Evolutionary conservation across 140 eudicot genomes (phyloP), one percentile per base, ranked within the genome.

Genomic region (Senecio squalidus): DNA sequence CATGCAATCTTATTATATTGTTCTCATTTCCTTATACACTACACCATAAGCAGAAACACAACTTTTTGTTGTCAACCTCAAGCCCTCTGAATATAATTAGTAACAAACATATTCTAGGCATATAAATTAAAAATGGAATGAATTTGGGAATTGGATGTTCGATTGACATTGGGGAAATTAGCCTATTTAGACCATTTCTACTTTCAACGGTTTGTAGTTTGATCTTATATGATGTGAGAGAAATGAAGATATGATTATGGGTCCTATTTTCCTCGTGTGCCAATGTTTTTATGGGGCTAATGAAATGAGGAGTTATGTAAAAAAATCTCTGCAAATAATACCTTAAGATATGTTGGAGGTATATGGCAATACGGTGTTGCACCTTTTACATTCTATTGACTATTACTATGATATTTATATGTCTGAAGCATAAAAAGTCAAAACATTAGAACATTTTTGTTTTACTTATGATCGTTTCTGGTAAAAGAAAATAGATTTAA

Each of bases 241-340:
- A 61, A 33, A 49, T 48, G 38, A 33, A 49, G 23, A 49, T 22
- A 29, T 24, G 27, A 51, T 51, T 66, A 21, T 64, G 43, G 53
- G 62, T 24, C 45, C 52, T 27, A 40, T 55, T 52, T 51, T 25
- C 44, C 49, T 62, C 14, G 13, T 36, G 15, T 11, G 43, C n/a
- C n/a, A 36, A 10, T 10, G 43, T 36, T 36, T 36, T 7, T 36
- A 36, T 36, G 43, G 10, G 10, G 10, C 16, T 4, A 7, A 36
- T 36, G 43, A 36, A 34, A 8, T 36, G 43, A 15, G 14, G 43
- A 36, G 14, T 36, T 13, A 7, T 9, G 43, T 13, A 9, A 36
- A 36, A 36, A 0, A 15, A 1, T 36, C 2, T 30, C 36, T 0
- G 9, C 36, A 30, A 1, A 30, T 36, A 36, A 36, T n/a, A 36